Percentiles rank a stretch among this genome's conserved stretches.
Conservation (phyloP, 1,139 yeast species). For the Sugiyamaella xylanicola region DNA sequence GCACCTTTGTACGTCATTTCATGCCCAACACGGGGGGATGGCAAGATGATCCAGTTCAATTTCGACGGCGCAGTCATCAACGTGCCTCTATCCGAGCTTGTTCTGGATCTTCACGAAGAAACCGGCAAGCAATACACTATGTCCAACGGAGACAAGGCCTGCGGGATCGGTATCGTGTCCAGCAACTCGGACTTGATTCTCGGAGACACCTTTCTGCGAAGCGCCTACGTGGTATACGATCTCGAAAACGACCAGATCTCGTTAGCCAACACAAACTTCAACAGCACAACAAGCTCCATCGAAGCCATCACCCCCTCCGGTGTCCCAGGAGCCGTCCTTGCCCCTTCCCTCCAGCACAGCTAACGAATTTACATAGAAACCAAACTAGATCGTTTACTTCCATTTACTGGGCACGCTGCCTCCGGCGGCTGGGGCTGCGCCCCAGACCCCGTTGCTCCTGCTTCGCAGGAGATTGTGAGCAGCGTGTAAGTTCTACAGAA, state of each 20-base stretch:
- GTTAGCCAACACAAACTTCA: conserved; percentile 57
- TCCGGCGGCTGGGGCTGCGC: conserved; percentile 1
- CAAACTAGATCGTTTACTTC: no score
- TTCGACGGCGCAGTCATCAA: conserved; percentile 37
- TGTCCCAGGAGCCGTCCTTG: conserved; percentile 21
- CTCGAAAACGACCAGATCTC: conserved; percentile 65
- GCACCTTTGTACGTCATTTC: conserved; percentile 25
- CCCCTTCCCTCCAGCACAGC: conserved; percentile 23
- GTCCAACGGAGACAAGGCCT: conserved; percentile 27
- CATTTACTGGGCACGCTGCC: neutral
- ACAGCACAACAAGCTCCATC: conserved; percentile 30
- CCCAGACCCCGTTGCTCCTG: neutral
- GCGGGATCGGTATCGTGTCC: conserved; percentile 13
- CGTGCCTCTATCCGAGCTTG: conserved; percentile 34
- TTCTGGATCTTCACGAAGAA: conserved; percentile 24
- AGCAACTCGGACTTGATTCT: conserved; percentile 41
- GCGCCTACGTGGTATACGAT: conserved; percentile 76
- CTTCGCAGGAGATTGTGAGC: no score
- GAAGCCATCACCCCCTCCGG: conserved; percentile 29
- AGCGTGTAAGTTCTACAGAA: no score
- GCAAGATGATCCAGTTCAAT: conserved; percentile 33
- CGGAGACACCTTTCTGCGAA: conserved; percentile 74
- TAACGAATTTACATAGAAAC: no score
- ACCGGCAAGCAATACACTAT: neutral
- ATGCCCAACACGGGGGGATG: conserved; percentile 24